phyloP scores from a whole-genome alignment of 73 alveolate species.

The Paramecium octaurelia region DNA sequence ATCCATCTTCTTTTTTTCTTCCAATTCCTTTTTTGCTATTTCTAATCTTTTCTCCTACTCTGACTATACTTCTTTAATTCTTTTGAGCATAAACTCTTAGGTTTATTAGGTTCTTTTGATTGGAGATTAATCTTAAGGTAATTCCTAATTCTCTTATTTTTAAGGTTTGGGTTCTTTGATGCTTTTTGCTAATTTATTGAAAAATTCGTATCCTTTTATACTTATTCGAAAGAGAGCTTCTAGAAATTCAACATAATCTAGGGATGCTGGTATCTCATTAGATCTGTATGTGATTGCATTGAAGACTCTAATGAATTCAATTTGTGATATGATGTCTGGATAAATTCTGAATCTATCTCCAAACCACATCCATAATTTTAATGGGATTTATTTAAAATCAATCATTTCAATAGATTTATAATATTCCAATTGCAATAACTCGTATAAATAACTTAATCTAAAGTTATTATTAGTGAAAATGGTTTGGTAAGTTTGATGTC shows the following conservation, averaged over 20 bases:
- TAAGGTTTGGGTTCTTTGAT: not conserved
- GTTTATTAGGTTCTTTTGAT: conserved; percentile 20
- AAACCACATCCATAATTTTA: conserved; percentile 45
- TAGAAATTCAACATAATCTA: conserved; percentile 14
- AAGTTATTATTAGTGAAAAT: not conserved
- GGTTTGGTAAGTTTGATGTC: not conserved
- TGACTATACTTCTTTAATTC: not conserved
- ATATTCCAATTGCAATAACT: not conserved
- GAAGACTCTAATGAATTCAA: not conserved
- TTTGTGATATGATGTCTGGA: not conserved
- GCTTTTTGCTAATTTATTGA: not conserved
- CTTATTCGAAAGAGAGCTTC: not conserved
- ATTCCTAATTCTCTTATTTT: not conserved
- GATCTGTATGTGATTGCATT: not conserved
- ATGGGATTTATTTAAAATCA: not conserved
- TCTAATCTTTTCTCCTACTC: not conserved
- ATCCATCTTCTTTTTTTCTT: conserved; percentile 24
- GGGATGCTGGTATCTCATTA: not conserved
- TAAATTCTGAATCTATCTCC: conserved; percentile 40
- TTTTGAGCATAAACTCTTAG: not conserved
- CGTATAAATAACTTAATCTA: conserved; percentile 20
- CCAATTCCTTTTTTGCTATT: not conserved
- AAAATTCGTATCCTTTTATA: conserved; percentile 15
- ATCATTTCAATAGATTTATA: not conserved
- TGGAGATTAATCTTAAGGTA: not conserved